These are phyloP conservation scores for Nemophila menziesii DNA, from an alignment of 257 asterid species.

Conservation along the genomic window DNA sequence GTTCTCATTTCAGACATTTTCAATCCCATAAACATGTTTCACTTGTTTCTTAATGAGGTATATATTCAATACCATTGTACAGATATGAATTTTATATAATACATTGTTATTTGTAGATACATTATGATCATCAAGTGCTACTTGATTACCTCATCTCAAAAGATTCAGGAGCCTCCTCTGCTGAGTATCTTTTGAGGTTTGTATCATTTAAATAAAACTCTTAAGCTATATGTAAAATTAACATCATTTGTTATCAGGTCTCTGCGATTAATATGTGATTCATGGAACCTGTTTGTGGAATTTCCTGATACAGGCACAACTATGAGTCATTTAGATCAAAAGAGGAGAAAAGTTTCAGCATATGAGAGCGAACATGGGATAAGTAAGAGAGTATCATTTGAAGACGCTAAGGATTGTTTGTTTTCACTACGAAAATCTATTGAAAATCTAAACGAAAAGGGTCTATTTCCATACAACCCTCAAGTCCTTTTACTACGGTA, in stretches of 20 bases:
- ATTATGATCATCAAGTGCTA: slow-evolving; percentile 92
- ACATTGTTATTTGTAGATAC: slow-evolving; percentile 32
- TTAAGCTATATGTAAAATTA: background rate
- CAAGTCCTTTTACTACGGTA: slow-evolving; percentile 66
- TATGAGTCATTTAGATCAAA: slow-evolving; percentile 19
- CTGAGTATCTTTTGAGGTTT: slow-evolving; percentile 83
- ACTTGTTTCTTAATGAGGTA: slow-evolving; percentile 81
- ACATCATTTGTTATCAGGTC: slow-evolving; percentile 32
- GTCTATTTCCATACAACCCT: slow-evolving; percentile 82
- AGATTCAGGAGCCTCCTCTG: slow-evolving; percentile 70
- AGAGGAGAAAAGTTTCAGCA: slow-evolving; percentile 27
- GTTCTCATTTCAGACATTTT: slow-evolving; percentile 48
- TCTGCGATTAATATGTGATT: slow-evolving; percentile 50
- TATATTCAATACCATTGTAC: slow-evolving; percentile 10
- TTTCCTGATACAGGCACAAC: slow-evolving; percentile 32
- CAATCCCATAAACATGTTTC: slow-evolving; percentile 62
- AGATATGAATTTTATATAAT: slow-evolving; percentile 3
- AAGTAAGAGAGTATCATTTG: slow-evolving; percentile 22
- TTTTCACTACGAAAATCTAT: slow-evolving; percentile 49
- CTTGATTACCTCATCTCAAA: slow-evolving; percentile 91
- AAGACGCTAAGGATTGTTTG: slow-evolving; percentile 60
- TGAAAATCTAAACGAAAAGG: slow-evolving; percentile 49
- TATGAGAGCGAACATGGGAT: slow-evolving; percentile 10
- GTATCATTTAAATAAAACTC: background rate
- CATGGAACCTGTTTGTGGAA: slow-evolving; percentile 55